Conservation (phyloP, 208 protist genomes). For the Leishmania amazonensis region DNA sequence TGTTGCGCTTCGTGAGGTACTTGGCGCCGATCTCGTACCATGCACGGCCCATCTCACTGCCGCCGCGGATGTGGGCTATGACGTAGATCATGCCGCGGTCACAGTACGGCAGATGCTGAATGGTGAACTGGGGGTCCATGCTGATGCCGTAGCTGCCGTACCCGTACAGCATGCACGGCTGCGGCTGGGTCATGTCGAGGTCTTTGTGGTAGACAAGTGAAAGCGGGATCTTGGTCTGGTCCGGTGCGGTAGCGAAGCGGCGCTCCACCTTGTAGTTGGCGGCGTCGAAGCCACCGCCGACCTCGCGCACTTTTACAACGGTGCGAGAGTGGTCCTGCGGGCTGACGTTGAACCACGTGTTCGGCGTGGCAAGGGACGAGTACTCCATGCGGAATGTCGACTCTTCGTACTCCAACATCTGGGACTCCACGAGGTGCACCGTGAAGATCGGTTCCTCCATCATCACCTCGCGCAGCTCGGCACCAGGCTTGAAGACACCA, state of each 20-base stretch:
- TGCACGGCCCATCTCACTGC: slow-evolving; percentile 90
- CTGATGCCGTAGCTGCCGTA: slow-evolving; percentile 92
- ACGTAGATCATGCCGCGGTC: slow-evolving; percentile 92
- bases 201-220: slow-evolving; percentile 81
- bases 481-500: slow-evolving; percentile 36
- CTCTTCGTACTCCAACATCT: slow-evolving; percentile 78
- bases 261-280: slow-evolving; percentile 74
- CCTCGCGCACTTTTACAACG: slow-evolving; percentile 72
- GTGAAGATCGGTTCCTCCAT: slow-evolving; percentile 83
- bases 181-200: slow-evolving; percentile 59
- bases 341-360: slow-evolving; percentile 74
- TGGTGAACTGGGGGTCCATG: slow-evolving; percentile 86
- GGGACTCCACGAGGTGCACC: slow-evolving; percentile 44
- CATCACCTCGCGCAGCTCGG: slow-evolving; percentile 46
- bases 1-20: slow-evolving; percentile 94
- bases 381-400: slow-evolving; percentile 76
- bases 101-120: slow-evolving; percentile 77
- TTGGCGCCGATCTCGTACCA: slow-evolving; percentile 93
- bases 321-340: slow-evolving; percentile 40
- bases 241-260: slow-evolving; percentile 74
- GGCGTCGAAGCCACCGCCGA: slow-evolving; percentile 72
- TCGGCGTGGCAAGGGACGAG: slow-evolving; percentile 80
- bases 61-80: slow-evolving; percentile 92
- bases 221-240: slow-evolving; percentile 74
- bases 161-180: slow-evolving; percentile 90